Evolutionary conservation across 192 early-diverging fungal genomes (phyloP).

Genomic region (Thoreauomyces humboldtii): DNA sequence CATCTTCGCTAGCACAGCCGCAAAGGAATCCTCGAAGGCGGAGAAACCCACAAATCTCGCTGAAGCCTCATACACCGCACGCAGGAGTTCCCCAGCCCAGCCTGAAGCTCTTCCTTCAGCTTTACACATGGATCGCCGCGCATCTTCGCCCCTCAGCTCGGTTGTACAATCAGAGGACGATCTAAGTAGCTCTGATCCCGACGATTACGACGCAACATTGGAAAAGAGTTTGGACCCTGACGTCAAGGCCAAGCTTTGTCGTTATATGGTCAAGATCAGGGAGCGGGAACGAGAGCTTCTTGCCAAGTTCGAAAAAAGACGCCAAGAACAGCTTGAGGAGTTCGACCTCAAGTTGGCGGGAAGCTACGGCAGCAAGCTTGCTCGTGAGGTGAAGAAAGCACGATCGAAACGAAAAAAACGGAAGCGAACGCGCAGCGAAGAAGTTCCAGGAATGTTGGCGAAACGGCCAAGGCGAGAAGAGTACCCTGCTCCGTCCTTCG

Average conservation of each 20-base stretch:
- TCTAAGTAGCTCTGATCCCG: constrained; percentile 7
- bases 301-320: constrained; percentile 2
- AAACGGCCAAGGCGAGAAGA: not conserved
- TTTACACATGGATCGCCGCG: no score
- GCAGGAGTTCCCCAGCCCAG: not conserved
- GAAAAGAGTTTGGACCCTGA: not conserved
- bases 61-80: not conserved
- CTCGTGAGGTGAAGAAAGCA: not conserved
- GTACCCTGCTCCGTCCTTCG: no score
- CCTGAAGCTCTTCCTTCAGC: not conserved
- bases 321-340: not conserved
- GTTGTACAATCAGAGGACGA: not conserved
- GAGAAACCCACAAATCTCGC: not conserved
- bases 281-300: constrained; percentile 2
- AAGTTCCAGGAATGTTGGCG: not conserved
- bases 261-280: constrained; percentile 9
- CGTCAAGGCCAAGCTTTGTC: constrained; percentile 3
- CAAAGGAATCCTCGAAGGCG: not conserved
- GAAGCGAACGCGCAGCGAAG: not conserved
- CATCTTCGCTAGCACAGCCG: constrained; percentile 1
- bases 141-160: no score
- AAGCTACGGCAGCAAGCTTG: constrained; percentile 10
- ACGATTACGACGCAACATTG: constrained; percentile 4
- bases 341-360: constrained; percentile 1
- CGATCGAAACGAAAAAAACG: not conserved